Evolutionary conservation across 257 asterid species (phyloP).

Genomic region (Solanum pennellii): DNA sequence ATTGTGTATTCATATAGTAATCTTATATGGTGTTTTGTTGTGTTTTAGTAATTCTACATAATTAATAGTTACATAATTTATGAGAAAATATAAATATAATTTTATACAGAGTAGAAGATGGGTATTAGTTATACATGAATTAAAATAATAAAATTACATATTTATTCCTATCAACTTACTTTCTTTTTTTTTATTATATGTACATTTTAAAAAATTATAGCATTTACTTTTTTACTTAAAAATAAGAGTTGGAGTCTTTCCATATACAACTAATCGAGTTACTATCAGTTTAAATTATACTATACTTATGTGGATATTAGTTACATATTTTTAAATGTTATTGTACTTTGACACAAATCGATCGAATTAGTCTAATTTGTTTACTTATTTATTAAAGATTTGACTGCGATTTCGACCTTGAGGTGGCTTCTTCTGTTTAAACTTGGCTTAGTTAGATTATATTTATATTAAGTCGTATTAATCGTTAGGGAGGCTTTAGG

Average conservation of each 20-base stretch:
- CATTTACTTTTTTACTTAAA: not conserved
- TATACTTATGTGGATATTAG: not conserved
- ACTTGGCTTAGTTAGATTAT: not conserved
- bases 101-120: not conserved
- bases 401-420: not conserved
- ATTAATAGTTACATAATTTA: not conserved
- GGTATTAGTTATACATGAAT: not conserved
- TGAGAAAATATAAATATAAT: not conserved
- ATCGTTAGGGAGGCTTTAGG: not conserved
- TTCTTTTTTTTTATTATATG: not conserved
- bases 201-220: not conserved
- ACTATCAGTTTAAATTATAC: not conserved
- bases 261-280: not conserved
- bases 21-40: not conserved
- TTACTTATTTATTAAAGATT: not conserved
- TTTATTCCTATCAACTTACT: not conserved
- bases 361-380: not conserved
- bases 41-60: not conserved
- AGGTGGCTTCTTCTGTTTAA: not conserved
- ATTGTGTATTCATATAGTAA: not conserved
- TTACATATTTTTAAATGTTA: not conserved
- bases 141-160: not conserved
- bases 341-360: not conserved
- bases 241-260: not conserved
- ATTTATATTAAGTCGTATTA: not conserved